Conservation (phyloP, 306 rosid genomes). For the Casuarina glauca region DNA sequence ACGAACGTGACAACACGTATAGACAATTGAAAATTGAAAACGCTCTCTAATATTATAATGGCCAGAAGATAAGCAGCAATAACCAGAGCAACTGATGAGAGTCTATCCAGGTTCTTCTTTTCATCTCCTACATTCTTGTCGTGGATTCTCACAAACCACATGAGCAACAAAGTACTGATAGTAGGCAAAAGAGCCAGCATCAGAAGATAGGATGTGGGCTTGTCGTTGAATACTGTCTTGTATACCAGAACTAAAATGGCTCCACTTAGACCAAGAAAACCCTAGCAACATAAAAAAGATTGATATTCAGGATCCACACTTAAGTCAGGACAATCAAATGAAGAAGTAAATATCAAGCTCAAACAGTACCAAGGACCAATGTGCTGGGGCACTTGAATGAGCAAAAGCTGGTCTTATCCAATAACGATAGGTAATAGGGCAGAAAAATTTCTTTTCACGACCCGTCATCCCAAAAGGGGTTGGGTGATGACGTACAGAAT, state of each 20-base stretch:
- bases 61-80: constrained; percentile 67
- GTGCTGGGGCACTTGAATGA: too few relatives aligned
- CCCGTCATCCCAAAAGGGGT: neutral
- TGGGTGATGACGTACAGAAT: neutral
- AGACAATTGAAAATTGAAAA: constrained; percentile 47
- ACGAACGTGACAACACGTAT: constrained; percentile 36
- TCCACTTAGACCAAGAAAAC: constrained; percentile 90
- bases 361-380: neutral
- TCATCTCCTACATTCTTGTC: constrained; percentile 38
- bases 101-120: constrained; percentile 61
- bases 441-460: neutral
- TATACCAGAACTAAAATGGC: constrained; percentile 78
- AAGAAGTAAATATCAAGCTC: neutral
- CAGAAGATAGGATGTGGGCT: constrained; percentile 66
- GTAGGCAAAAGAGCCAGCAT: constrained; percentile 77
- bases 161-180: constrained; percentile 40
- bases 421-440: too few relatives aligned
- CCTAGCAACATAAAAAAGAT: constrained; percentile 40
- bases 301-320: neutral
- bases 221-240: constrained; percentile 48
- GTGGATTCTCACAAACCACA: constrained; percentile 71
- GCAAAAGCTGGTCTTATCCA: too few relatives aligned
- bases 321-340: neutral
- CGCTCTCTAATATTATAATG: constrained; percentile 51
- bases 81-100: constrained; percentile 56